phyloP scores from a whole-genome alignment of 1,284 basidiomycete species.

The Malassezia psittaci region DNA sequence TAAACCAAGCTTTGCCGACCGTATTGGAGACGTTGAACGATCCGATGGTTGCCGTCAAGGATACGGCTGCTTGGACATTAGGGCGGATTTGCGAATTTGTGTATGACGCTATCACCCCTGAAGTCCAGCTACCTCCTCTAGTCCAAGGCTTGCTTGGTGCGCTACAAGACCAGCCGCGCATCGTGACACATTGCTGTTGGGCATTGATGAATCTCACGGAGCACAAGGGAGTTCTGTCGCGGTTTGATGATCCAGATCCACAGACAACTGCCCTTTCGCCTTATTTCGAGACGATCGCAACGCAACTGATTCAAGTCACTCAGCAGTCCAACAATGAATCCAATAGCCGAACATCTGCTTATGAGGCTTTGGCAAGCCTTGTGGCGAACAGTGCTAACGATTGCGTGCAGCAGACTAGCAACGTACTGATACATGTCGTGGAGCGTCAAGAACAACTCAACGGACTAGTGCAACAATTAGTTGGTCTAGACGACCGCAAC shows the following conservation, averaged over 20 bases:
- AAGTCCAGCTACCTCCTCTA: constrained; percentile 74
- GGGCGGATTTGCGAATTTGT: constrained; percentile 88
- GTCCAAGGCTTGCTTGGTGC: constrained; percentile 74
- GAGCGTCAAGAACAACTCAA: constrained; percentile 81
- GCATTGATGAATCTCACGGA: constrained; percentile 74
- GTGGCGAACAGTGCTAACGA: constrained; percentile 72
- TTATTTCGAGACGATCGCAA: constrained; percentile 65
- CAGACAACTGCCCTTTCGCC: constrained; percentile 61
- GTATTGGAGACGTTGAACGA: constrained; percentile 94
- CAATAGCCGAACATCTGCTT: constrained; percentile 88
- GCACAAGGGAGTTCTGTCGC: constrained; percentile 33
- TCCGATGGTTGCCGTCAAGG: constrained; percentile 74
- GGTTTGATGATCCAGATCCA: constrained; percentile 53
- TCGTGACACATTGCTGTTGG: constrained; percentile 91
- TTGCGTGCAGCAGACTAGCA: constrained; percentile 69
- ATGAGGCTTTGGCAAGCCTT: constrained; percentile 84
- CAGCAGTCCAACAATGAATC: constrained; percentile 70
- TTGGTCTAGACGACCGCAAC: constrained; percentile 89
- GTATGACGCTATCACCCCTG: constrained; percentile 74
- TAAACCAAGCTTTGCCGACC: constrained; percentile 84
- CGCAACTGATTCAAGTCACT: constrained; percentile 32
- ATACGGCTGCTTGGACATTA: constrained; percentile 95
- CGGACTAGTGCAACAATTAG: constrained; percentile 63
- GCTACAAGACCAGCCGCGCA: constrained; percentile 70
- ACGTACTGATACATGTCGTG: constrained; percentile 70